Evolutionary conservation across 352 stramenopile species (phyloP).

Genomic region (Pythium pectinolyticum): DNA sequence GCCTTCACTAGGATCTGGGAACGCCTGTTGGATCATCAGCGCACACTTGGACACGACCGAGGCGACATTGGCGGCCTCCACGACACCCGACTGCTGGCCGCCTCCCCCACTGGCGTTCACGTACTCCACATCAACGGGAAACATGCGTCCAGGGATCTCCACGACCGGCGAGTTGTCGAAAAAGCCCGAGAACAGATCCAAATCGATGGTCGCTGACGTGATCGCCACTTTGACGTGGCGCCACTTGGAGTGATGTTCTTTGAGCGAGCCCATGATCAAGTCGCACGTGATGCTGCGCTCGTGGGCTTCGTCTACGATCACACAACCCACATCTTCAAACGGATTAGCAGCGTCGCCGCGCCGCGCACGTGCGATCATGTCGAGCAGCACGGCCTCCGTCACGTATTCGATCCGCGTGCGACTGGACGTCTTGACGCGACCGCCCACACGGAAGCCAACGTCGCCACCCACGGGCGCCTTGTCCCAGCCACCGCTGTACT

Average conservation of each 20-base stretch:
- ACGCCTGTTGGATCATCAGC: constrained; percentile 17
- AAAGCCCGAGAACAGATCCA: constrained; percentile 69
- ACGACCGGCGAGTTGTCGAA: constrained; percentile 53
- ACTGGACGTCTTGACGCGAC: constrained; percentile 10
- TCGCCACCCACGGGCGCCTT: constrained; percentile 14
- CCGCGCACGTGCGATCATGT: constrained; percentile 26
- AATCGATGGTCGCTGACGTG: constrained; percentile 87
- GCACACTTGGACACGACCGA: constrained; percentile 15
- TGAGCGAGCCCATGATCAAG: constrained; percentile 31
- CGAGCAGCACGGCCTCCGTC: constrained; percentile 28
- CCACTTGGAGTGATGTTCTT: constrained; percentile 30
- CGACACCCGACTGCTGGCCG: neutral
- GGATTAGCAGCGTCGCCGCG: constrained; percentile 13
- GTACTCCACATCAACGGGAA: constrained; percentile 28
- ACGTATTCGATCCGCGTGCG: constrained; percentile 27
- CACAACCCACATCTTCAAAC: constrained; percentile 26
- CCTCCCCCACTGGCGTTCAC: neutral
- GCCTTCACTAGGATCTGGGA: constrained; percentile 15
- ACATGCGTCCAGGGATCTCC: constrained; percentile 48
- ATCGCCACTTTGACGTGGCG: constrained; percentile 63
- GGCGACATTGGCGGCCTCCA: constrained; percentile 15
- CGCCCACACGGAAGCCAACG: constrained; percentile 27
- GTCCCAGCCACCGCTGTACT: constrained; percentile 26
- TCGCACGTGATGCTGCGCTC: constrained; percentile 30
- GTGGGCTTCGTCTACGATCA: constrained; percentile 36